Evolutionary conservation across 1,139 yeast genomes (phyloP), one percentile per base, ranked within the genome.

Genomic region (Spencermartinsiella ligniputridi): DNA sequence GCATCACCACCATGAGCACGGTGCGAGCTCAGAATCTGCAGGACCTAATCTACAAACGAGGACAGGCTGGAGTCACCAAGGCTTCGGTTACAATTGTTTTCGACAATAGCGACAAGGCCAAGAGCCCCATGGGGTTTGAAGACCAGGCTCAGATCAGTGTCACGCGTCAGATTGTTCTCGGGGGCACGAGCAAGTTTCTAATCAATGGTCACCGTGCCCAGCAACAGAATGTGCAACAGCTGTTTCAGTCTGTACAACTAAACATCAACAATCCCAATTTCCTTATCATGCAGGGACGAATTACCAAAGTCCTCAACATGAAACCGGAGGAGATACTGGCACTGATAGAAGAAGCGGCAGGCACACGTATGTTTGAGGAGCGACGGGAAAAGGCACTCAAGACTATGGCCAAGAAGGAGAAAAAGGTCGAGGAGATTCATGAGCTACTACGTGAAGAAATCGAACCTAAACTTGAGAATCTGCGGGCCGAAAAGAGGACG

Each of bases 131-230:
- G 47, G 96, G 96, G 3, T 90, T 88, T 59, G 94, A 85, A 55
- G 80, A 81, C 42, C 77, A 82, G 49, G 71, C 83, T 8, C 85
- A 87, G 54, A 88, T 94, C 52, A 84, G 95, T 51, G 95, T 94
- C 3, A 90, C 98, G 3, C 76, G 99, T 52, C 97, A 89, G 60
- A 81, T 94, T 52, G 83, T 85, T 1, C 70, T 94, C 46, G 97
- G 97, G 19, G 97, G 97, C 4, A 81, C 88, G 1, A 85, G 95
- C 33, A 92, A 92, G 66, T 94, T 90, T 61, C 71, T 92, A 53
- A 87, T 94, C 55, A 92, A 94, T 66, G 98, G 98, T 38, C 97
- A 89, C 63, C 80, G 95, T 53, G 97, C 97, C 0, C 96, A 90
- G 58, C 97, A 90, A 61, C 95, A 84, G 57, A 85, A 95, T 3